Evolutionary conservation across 2,329 filamentous ascomycete genomes (phyloP).

Genomic region (Colletotrichum spaethianum): DNA sequence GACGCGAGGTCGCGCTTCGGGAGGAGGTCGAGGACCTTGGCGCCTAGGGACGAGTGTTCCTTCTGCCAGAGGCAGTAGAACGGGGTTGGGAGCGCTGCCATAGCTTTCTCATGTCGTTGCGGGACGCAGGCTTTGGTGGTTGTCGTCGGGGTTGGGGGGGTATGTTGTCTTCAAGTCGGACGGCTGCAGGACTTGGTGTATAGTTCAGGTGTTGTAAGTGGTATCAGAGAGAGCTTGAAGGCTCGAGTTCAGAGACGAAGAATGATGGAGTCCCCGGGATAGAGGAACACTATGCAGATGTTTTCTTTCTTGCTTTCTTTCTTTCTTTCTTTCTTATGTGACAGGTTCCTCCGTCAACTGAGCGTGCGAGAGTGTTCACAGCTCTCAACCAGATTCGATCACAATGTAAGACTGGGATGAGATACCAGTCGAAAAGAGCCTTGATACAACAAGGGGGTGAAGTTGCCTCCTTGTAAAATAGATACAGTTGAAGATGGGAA

Average conservation of each 20-base stretch:
- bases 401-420: not conserved
- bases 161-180: not conserved
- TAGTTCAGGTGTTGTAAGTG: not conserved
- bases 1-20: conserved; percentile 68
- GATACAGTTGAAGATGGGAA: conserved; percentile 4
- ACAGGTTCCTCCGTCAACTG: not conserved
- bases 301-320: not conserved
- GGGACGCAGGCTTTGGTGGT: conserved; percentile 6
- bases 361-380: not conserved
- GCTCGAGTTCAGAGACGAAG: not conserved
- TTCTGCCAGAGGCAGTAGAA: conserved; percentile 71
- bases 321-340: not conserved
- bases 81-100: conserved; percentile 62
- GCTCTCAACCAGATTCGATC: not conserved
- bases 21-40: conserved; percentile 65
- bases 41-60: conserved; percentile 58
- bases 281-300: not conserved
- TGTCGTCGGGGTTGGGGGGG: not conserved
- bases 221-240: not conserved
- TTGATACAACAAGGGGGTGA: not conserved
- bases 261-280: not conserved
- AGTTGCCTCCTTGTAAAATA: not conserved
- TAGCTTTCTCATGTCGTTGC: conserved; percentile 65
- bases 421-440: conserved; percentile 4
- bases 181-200: not conserved